These are phyloP conservation scores for Linnemannia zychae DNA, from an alignment of 192 early-diverging fungal species.

Conservation along the genomic window DNA sequence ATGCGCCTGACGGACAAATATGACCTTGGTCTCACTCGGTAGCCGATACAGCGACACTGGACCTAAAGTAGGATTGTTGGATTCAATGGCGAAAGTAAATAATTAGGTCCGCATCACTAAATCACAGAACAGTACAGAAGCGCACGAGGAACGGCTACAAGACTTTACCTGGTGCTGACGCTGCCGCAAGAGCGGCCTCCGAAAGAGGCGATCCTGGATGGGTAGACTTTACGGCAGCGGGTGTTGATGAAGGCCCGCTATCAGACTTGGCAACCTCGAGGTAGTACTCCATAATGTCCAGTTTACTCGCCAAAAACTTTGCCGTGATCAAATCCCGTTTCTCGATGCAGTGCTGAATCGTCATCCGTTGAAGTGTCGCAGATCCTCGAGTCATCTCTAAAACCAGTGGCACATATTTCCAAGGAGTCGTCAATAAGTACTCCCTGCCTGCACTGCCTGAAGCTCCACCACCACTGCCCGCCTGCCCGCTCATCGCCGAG, in stretches of 20 bases:
- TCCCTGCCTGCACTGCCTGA: not conserved
- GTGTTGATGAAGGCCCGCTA: not conserved
- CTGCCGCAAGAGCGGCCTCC: not conserved
- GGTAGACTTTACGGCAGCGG: not conserved
- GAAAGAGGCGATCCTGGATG: not conserved
- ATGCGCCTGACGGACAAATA: slow-evolving; percentile 7
- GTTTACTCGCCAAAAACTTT: slow-evolving; percentile 10
- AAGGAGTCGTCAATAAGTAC: not conserved
- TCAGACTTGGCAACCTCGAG: not conserved
- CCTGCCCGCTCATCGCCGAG: no score
- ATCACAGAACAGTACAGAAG: not conserved
- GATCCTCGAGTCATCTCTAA: slow-evolving; percentile 4
- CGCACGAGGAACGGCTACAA: not conserved
- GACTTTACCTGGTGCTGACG: not conserved
- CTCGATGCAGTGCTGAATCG: slow-evolving; percentile 13
- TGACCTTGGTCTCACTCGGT: not conserved
- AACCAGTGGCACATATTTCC: slow-evolving; percentile 1
- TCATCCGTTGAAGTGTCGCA: slow-evolving; percentile 8
- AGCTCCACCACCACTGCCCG: not conserved
- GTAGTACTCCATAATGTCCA: not conserved
- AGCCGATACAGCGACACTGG: slow-evolving; percentile 8
- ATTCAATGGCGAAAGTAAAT: not conserved
- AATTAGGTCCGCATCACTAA: not conserved
- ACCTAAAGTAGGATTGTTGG: not conserved
- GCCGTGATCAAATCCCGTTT: slow-evolving; percentile 9